These are phyloP conservation scores for Lignosus rhinocerotis DNA, from an alignment of 1,284 basidiomycete genomes.

Conservation along the genomic window DNA sequence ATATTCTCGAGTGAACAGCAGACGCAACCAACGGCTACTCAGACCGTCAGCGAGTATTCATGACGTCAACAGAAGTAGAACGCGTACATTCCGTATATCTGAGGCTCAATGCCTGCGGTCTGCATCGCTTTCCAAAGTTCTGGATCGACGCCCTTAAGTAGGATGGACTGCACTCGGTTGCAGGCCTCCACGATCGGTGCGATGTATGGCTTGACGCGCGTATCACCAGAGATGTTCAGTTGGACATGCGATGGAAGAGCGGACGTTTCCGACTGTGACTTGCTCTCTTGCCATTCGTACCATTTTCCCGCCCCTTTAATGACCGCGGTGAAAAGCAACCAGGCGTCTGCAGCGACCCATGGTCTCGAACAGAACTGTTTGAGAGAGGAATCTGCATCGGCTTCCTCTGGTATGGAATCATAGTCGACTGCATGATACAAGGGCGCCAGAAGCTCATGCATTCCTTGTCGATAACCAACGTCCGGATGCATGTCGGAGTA, in stretches of 20 bases:
- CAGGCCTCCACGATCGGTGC: conserved; percentile 84
- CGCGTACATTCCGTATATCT: conserved; percentile 90
- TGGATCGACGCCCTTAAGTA: conserved; percentile 83
- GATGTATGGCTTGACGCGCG: conserved; percentile 59
- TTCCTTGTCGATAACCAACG: conserved; percentile 91
- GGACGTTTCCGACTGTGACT: conserved; percentile 34
- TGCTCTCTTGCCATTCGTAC: conserved; percentile 86
- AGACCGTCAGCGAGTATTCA: not conserved
- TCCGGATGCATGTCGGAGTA: conserved; percentile 75
- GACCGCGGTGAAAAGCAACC: conserved; percentile 74
- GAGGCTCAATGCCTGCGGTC: conserved; percentile 83
- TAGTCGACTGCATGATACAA: conserved; percentile 80
- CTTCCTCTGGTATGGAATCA: conserved; percentile 64
- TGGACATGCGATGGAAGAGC: conserved; percentile 47
- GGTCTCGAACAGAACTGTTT: conserved; percentile 63
- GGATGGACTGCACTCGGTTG: conserved; percentile 71
- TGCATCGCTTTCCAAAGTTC: conserved; percentile 75
- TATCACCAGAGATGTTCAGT: conserved; percentile 45
- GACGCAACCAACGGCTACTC: conserved; percentile 78
- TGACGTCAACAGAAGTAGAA: not conserved
- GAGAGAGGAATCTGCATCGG: conserved; percentile 37
- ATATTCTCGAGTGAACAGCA: conserved; percentile 91
- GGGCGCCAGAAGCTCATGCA: conserved; percentile 93
- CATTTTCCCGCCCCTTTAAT: conserved; percentile 79
- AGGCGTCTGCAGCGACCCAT: conserved; percentile 83